These are phyloP conservation scores for Fusarium veterinarium DNA, from an alignment of 2,329 filamentous ascomycete species.

Conservation along the genomic window DNA sequence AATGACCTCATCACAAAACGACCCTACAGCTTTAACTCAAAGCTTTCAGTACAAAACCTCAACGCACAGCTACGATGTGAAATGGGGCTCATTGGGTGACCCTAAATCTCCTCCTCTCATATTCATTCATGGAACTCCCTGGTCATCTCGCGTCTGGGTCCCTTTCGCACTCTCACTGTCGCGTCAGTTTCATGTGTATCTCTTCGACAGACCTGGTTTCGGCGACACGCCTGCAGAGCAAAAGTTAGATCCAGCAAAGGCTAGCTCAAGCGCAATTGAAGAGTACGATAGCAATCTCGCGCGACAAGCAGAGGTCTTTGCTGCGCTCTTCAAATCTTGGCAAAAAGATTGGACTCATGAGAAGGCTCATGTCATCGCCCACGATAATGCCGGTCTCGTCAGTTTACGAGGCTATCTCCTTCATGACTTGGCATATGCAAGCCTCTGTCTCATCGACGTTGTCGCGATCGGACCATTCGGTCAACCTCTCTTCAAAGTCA, in stretches of 20 bases:
- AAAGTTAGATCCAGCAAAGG: slow-evolving; percentile 17
- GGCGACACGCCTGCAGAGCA: slow-evolving; percentile 50
- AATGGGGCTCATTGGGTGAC: slow-evolving; percentile 51
- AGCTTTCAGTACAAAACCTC: slow-evolving; percentile 48
- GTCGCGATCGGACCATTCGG: slow-evolving; percentile 57
- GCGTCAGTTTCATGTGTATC: slow-evolving; percentile 52
- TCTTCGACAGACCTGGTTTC: slow-evolving; percentile 60
- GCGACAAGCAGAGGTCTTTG: slow-evolving; percentile 52
- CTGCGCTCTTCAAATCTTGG: slow-evolving; percentile 54
- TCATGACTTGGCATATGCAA: slow-evolving; percentile 51
- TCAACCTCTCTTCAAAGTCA: slow-evolving; percentile 56
- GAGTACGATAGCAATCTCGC: slow-evolving; percentile 51
- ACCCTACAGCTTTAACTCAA: slow-evolving; percentile 27
- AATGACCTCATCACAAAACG: slow-evolving; percentile 20
- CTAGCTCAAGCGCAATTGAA: slow-evolving; percentile 20
- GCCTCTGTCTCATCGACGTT: slow-evolving; percentile 56
- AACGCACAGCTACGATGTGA: slow-evolving; percentile 46
- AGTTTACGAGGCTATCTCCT: slow-evolving; percentile 53
- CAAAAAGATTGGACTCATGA: slow-evolving; percentile 36
- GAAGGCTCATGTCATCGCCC: slow-evolving; percentile 55
- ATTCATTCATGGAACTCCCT: slow-evolving; percentile 61
- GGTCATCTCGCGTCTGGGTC: slow-evolving; percentile 56
- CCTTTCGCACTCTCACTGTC: slow-evolving; percentile 51
- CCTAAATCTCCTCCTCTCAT: slow-evolving; percentile 49
- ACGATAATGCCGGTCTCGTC: slow-evolving; percentile 58